These are phyloP conservation scores for Cymodocea nodosa DNA, from an alignment of 116 monocot genomes.

Conservation along the genomic window DNA sequence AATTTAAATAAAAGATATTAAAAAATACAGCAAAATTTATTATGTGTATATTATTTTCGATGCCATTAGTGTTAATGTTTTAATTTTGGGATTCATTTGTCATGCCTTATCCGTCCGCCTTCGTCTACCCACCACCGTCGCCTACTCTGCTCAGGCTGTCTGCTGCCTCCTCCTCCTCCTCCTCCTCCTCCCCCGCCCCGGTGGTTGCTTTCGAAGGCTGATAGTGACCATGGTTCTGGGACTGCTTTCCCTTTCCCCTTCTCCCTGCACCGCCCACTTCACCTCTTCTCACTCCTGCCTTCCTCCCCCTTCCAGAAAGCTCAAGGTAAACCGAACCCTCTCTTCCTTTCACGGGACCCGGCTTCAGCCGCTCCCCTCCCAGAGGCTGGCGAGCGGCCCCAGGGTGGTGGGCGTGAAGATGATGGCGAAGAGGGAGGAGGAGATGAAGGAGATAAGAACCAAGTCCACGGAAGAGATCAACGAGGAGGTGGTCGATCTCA, in stretches of 20 bases:
- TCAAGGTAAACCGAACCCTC: background rate
- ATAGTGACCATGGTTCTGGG: background rate
- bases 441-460: slow-evolving; percentile 59
- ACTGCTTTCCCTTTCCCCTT: background rate
- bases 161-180: background rate
- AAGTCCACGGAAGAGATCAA: slow-evolving; percentile 72
- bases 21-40: no score
- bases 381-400: background rate
- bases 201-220: no score
- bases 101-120: background rate
- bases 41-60: no score
- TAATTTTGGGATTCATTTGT: no score
- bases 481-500: slow-evolving; percentile 87
- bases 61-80: no score
- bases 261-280: slow-evolving; percentile 1
- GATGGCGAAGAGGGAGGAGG: slow-evolving; percentile 85
- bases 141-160: background rate
- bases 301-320: background rate
- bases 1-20: no score
- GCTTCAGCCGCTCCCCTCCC: slow-evolving; percentile 5
- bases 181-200: background rate
- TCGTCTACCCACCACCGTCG: background rate
- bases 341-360: slow-evolving; percentile 13
- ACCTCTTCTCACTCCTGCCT: background rate
- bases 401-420: slow-evolving; percentile 11